A percentile compares a stretch with the other conserved stretches of the same genome.
Evolutionary conservation across 805 yeast genomes (phyloP).

Genomic region (Starmerella vitae): DNA sequence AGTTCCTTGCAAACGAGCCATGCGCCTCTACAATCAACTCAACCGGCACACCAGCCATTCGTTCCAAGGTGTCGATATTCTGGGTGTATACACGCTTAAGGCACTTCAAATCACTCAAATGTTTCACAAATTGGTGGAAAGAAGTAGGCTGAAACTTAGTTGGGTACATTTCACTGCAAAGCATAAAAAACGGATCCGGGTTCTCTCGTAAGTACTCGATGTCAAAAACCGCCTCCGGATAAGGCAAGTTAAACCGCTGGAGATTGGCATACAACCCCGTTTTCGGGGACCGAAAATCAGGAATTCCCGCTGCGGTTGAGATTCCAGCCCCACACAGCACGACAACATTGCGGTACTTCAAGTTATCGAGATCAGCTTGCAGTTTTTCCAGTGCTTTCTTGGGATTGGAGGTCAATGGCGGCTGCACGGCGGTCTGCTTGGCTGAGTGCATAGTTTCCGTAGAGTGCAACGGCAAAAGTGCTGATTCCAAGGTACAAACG

Average conservation of each 20-base stretch:
- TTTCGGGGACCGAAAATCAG: constrained; percentile 83
- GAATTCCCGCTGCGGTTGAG: constrained; percentile 87
- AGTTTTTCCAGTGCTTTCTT: constrained; percentile 1
- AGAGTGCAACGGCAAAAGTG: constrained; percentile 17
- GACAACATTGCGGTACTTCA: constrained; percentile 23
- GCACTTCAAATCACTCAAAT: constrained; percentile 49
- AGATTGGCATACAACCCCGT: constrained; percentile 72
- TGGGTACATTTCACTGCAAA: constrained; percentile 78
- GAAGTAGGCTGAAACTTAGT: constrained; percentile 73
- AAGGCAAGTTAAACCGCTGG: constrained; percentile 56
- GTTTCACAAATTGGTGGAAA: constrained; percentile 59
- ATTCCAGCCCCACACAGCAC: constrained; percentile 75
- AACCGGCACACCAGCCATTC: constrained; percentile 61
- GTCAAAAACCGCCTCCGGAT: constrained; percentile 92
- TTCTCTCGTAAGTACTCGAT: constrained; percentile 60
- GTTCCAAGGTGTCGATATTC: constrained; percentile 83
- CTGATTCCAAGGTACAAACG: constrained; percentile 18
- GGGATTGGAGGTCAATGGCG: constrained; percentile 3
- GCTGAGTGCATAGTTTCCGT: constrained; percentile 19
- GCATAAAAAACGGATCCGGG: constrained; percentile 73
- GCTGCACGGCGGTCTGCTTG: constrained; percentile 16
- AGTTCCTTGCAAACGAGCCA: constrained; percentile 79
- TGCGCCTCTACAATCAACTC: constrained; percentile 76
- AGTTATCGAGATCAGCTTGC: constrained; percentile 12
- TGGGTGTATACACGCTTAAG: constrained; percentile 74